These are phyloP conservation scores for Cinchona pubescens DNA, from an alignment of 257 asterid genomes.

Conservation along the genomic window DNA sequence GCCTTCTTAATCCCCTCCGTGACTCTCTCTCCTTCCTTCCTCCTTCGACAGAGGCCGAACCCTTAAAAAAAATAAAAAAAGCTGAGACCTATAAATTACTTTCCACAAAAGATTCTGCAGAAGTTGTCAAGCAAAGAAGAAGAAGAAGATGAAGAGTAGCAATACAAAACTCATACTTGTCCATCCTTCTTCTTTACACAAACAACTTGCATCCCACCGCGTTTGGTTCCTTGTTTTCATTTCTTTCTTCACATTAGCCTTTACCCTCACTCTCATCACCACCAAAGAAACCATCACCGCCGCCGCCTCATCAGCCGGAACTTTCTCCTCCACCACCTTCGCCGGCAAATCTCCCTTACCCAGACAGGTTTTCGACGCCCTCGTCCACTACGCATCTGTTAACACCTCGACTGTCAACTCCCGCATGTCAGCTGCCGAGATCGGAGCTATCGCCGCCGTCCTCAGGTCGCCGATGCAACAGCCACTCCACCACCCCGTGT, in stretches of 20 bases:
- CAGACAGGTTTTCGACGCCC: conserved; percentile 47
- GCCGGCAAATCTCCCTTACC: conserved; percentile 35
- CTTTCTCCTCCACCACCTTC: background rate
- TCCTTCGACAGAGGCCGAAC: background rate
- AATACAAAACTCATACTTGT: conserved; percentile 56
- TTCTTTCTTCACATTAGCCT: conserved; percentile 55
- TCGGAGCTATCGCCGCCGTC: conserved; percentile 45
- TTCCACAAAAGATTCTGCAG: background rate
- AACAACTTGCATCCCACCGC: conserved; percentile 47
- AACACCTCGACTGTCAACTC: conserved; percentile 33
- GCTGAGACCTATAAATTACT: background rate
- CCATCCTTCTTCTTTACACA: conserved; percentile 59
- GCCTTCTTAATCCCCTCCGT: background rate
- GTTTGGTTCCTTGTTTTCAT: conserved; percentile 45
- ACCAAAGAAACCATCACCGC: conserved; percentile 36
- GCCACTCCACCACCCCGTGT: conserved; percentile 36
- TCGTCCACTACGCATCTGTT: conserved; percentile 64
- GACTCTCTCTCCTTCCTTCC: background rate
- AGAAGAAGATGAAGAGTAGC: conserved; percentile 53
- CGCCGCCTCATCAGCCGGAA: conserved; percentile 8
- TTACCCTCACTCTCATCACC: conserved; percentile 54
- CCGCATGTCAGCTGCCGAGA: conserved; percentile 54
- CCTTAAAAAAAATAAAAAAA: background rate
- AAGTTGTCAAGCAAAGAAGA: background rate
- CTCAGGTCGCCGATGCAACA: conserved; percentile 61